A percentile compares a stretch with the other conserved stretches of the same genome.
phyloP scores from a whole-genome alignment of 768 basidiomycete genomes.

The Paxillus ammoniavirescens region DNA sequence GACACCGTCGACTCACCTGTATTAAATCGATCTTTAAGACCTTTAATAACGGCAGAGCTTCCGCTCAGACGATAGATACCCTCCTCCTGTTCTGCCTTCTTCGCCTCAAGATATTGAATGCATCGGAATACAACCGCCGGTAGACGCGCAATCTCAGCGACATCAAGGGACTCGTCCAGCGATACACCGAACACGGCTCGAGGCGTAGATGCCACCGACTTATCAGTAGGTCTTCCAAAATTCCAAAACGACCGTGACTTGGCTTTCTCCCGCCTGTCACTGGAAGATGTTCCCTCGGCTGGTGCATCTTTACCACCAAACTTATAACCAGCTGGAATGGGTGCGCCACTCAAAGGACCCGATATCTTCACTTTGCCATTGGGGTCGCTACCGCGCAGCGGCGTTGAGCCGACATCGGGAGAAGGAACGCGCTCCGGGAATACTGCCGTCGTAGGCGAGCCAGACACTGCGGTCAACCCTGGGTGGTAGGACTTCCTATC shows the following conservation, averaged over 20 bases:
- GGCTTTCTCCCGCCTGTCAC: constrained; percentile 84
- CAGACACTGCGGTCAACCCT: constrained; percentile 46
- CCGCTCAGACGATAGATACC: constrained; percentile 96
- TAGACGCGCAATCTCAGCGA: constrained; percentile 85
- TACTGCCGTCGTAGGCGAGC: constrained; percentile 42
- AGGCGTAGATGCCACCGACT: constrained; percentile 40
- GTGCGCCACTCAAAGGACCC: constrained; percentile 79
- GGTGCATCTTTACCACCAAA: constrained; percentile 77
- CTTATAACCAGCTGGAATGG: constrained; percentile 87
- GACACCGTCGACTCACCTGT: constrained; percentile 49
- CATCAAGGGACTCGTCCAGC: constrained; percentile 82
- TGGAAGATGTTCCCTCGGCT: constrained; percentile 39
- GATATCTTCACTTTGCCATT: constrained; percentile 82
- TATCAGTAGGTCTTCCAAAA: constrained; percentile 66
- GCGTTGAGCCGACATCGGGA: constrained; percentile 51
- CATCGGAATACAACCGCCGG: constrained; percentile 95
- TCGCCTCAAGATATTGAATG: constrained; percentile 92
- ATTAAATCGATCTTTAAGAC: constrained; percentile 91
- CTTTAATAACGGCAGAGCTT: constrained; percentile 93
- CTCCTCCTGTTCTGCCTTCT: constrained; percentile 94
- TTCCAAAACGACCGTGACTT: constrained; percentile 94
- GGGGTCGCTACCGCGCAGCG: constrained; percentile 49
- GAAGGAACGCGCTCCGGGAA: constrained; percentile 38
- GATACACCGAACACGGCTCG: constrained; percentile 88
- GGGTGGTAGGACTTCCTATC: constrained; percentile 67